Conservation (phyloP, 345 rosid species). For the Anastatica hierochuntica region DNA sequence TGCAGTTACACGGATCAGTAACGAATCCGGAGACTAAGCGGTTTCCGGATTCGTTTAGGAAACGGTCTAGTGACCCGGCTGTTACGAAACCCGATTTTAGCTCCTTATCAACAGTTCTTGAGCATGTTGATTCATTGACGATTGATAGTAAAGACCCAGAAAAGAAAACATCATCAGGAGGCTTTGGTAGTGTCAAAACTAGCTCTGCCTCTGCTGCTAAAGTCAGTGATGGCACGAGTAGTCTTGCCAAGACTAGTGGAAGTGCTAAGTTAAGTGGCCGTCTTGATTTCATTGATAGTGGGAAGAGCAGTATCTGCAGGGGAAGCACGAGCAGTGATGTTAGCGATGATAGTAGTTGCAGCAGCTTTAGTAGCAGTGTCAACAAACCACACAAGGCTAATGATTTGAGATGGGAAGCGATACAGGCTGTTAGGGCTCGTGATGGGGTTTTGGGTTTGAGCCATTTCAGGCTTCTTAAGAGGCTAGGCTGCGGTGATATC, state of each 20-base stretch:
- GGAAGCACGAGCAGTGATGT: conserved; percentile 88
- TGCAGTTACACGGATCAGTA: conserved; percentile 24
- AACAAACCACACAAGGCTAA: conserved; percentile 86
- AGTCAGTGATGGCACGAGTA: conserved; percentile 68
- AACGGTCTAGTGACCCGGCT: too few species aligned
- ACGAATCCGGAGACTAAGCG: too few species aligned
- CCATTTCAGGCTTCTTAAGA: conserved; percentile 75
- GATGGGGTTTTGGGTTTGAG: conserved; percentile 69
- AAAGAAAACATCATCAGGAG: conserved; percentile 56
- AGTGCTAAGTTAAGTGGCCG: too few species aligned
- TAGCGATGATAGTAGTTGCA: conserved; percentile 87
- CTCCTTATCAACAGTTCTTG: conserved; percentile 32
- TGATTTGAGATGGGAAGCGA: conserved; percentile 91
- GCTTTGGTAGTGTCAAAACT: conserved; percentile 54
- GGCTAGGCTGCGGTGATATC: conserved; percentile 89
- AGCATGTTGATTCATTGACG: conserved; percentile 33
- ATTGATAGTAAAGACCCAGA: conserved; percentile 53
- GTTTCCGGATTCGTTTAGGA: too few species aligned
- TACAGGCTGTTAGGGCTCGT: conserved; percentile 58
- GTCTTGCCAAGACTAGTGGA: conserved; percentile 66
- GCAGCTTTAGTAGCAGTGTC: conserved; percentile 79
- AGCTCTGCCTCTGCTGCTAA: conserved; percentile 78
- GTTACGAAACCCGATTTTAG: conserved; percentile 30
- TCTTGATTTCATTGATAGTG: conserved; percentile 68
- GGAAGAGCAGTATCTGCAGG: conserved; percentile 82